A percentile compares a stretch with the other conserved stretches of the same genome.
phyloP scores from a whole-genome alignment of 1,139 yeast species.

The Maudiozyma humilis region DNA sequence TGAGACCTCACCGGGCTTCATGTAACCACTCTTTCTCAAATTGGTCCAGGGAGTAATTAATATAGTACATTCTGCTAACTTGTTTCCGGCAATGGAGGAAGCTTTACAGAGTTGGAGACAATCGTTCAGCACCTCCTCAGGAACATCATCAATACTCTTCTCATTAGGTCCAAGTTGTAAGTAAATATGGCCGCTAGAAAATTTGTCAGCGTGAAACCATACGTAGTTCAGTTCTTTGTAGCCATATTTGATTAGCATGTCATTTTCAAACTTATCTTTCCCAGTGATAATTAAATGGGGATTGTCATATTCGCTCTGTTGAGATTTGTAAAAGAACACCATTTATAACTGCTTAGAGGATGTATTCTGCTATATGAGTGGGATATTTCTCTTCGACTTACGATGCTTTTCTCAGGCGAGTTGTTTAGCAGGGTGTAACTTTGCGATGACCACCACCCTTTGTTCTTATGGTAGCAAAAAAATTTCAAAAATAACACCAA shows the following conservation, averaged over 20 bases:
- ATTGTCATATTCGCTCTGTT: conserved; percentile 13
- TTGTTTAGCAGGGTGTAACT: too few relatives aligned
- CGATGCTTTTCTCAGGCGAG: too few relatives aligned
- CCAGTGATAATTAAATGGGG: conserved; percentile 44
- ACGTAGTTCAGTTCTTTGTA: conserved; percentile 48
- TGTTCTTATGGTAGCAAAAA: too few relatives aligned
- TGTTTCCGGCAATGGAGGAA: conserved; percentile 72
- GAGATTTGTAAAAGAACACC: conserved; percentile 29
- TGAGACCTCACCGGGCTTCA: conserved; percentile 81
- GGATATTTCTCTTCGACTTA: too few relatives aligned
- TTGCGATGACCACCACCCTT: too few relatives aligned
- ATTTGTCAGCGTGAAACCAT: conserved; percentile 81
- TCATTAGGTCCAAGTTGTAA: conserved; percentile 44
- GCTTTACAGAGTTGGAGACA: conserved; percentile 75
- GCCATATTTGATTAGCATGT: conserved; percentile 61
- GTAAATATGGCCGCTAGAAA: conserved; percentile 78
- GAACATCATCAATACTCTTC: conserved; percentile 43
- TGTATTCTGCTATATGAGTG: not conserved
- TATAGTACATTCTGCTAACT: conserved; percentile 58
- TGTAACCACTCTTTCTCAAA: conserved; percentile 58
- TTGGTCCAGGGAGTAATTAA: conserved; percentile 75
- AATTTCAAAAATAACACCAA: too few relatives aligned
- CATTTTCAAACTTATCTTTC: conserved; percentile 69
- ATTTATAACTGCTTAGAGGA: conserved; percentile 8
- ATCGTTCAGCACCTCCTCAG: conserved; percentile 46